A percentile compares a stretch with the other conserved stretches of the same genome.
Evolutionary conservation across 2,329 filamentous ascomycete species (phyloP).

Genomic region (Ophiostoma angusticollis): DNA sequence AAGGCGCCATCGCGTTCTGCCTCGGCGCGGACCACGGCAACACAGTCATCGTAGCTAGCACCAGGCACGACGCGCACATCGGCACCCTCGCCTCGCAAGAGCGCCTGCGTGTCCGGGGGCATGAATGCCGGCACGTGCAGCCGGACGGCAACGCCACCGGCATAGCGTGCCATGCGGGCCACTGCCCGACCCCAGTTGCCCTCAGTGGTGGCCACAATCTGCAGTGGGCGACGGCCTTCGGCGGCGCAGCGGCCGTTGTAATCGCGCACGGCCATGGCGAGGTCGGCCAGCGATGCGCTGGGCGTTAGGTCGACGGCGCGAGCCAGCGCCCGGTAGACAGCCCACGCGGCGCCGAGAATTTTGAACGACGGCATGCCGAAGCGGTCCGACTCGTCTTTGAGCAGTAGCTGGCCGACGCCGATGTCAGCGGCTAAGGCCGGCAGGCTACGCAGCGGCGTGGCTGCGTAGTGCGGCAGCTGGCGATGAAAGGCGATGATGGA

Average conservation of each 20-base stretch:
- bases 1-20: slow-evolving; percentile 30
- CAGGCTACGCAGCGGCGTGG: slow-evolving; percentile 41
- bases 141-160: slow-evolving; percentile 18
- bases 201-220: slow-evolving; percentile 53
- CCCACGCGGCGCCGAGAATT: slow-evolving; percentile 69
- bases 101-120: slow-evolving; percentile 35
- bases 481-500: slow-evolving; percentile 37
- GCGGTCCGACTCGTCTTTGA: slow-evolving; percentile 60
- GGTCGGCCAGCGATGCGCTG: slow-evolving; percentile 28
- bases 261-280: slow-evolving; percentile 21
- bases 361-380: slow-evolving; percentile 67
- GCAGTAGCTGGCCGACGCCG: slow-evolving; percentile 41
- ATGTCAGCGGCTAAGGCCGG: slow-evolving; percentile 42
- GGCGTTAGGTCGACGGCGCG: slow-evolving; percentile 29
- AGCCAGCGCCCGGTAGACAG: slow-evolving; percentile 44
- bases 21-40: slow-evolving; percentile 42
- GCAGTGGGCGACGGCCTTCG: slow-evolving; percentile 12
- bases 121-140: slow-evolving; percentile 53
- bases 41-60: slow-evolving; percentile 52
- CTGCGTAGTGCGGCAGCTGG: slow-evolving; percentile 40
- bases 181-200: slow-evolving; percentile 69
- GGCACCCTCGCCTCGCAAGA: slow-evolving; percentile 52
- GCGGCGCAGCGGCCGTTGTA: slow-evolving; percentile 3
- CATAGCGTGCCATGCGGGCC: slow-evolving; percentile 46
- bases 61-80: slow-evolving; percentile 36